Conservation (phyloP, 164 flowering plant species). For the Amborella trichopoda region DNA sequence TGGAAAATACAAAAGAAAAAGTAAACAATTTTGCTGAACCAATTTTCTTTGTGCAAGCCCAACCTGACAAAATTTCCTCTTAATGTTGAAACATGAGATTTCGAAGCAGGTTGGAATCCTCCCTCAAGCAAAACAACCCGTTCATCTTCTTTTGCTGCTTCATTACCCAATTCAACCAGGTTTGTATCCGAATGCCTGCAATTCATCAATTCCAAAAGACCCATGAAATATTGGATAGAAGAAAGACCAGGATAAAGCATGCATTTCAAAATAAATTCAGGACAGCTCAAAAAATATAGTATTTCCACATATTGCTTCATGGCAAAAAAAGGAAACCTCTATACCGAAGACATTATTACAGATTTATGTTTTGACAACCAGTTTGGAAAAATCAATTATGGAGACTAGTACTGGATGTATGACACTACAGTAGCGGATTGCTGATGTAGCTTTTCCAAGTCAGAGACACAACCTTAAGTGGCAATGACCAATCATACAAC, state of each 20-base stretch:
- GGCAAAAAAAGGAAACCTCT: not conserved
- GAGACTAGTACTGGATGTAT: too few species aligned
- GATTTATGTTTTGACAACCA: not conserved
- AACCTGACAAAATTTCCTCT: slow-evolving; percentile 69
- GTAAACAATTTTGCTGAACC: not conserved
- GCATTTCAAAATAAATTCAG: not conserved
- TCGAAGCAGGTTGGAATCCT: slow-evolving; percentile 73
- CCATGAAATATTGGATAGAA: not conserved
- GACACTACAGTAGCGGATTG: too few species aligned
- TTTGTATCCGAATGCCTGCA: slow-evolving; percentile 88
- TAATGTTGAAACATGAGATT: slow-evolving; percentile 42
- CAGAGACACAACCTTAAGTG: too few species aligned
- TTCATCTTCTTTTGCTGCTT: slow-evolving; percentile 68
- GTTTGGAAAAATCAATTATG: not conserved
- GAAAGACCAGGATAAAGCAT: not conserved
- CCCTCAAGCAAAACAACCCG: slow-evolving; percentile 81
- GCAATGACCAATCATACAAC: too few species aligned
- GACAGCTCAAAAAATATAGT: not conserved
- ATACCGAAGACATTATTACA: not conserved
- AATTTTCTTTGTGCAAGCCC: not conserved
- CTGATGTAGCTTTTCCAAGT: too few species aligned
- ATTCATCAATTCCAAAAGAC: not conserved
- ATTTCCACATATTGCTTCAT: not conserved
- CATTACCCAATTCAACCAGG: slow-evolving; percentile 67
- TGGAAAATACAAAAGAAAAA: not conserved